phyloP scores from a whole-genome alignment of 2,329 filamentous ascomycete species.

The Aspergillus sp. region DNA sequence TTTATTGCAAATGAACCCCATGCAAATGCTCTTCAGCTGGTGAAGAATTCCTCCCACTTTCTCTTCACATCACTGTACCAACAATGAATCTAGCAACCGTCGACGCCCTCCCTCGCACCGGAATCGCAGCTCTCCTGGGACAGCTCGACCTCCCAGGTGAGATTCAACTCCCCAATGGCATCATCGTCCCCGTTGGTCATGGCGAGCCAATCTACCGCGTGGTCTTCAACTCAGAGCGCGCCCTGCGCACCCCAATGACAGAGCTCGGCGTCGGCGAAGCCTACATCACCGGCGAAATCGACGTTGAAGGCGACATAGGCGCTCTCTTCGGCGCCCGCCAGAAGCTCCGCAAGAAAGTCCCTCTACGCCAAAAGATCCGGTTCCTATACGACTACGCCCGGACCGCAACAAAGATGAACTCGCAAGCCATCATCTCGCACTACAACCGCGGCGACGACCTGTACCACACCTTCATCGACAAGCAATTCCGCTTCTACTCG shows the following conservation, averaged over 20 bases:
- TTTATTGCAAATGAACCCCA: too few species aligned
- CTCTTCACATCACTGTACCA: too few species aligned
- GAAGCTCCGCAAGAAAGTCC: not conserved
- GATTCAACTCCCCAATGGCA: too few species aligned
- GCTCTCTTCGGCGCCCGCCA: not conserved
- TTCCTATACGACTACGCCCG: not conserved
- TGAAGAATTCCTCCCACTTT: too few species aligned
- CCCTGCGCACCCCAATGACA: constrained; percentile 3
- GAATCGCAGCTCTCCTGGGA: too few species aligned
- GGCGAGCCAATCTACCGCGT: not conserved
- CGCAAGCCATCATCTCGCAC: not conserved
- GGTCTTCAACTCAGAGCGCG: not conserved
- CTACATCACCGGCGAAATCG: not conserved
- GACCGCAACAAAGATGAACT: not conserved
- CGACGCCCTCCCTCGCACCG: too few species aligned
- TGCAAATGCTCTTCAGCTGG: too few species aligned
- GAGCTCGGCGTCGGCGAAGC: not conserved
- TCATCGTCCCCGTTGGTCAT: too few species aligned
- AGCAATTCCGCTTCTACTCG: not conserved
- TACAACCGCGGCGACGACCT: not conserved
- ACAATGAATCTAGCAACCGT: too few species aligned
- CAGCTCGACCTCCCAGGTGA: too few species aligned
- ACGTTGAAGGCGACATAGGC: not conserved
- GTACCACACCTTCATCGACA: not conserved
- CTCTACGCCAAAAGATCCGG: not conserved